phyloP scores from a whole-genome alignment of 768 basidiomycete genomes.

The Russula griseocarnosa region DNA sequence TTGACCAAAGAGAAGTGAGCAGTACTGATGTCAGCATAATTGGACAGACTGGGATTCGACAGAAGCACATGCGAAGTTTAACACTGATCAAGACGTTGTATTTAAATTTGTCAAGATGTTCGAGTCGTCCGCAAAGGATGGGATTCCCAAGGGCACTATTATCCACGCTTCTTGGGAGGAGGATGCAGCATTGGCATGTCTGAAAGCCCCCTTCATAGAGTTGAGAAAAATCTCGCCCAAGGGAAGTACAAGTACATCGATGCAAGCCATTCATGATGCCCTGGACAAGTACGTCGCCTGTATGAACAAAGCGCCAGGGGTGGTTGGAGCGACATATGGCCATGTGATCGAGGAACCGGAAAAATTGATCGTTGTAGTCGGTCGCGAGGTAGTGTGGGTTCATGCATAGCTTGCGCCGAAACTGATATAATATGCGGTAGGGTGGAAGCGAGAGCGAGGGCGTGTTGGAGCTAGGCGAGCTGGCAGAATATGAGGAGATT shows the following conservation, averaged over 20 bases:
- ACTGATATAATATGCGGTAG: neutral
- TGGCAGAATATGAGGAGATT: neutral
- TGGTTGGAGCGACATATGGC: slow-evolving; percentile 11
- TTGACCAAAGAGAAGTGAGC: neutral
- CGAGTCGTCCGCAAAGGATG: slow-evolving; percentile 8
- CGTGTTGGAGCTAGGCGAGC: neutral
- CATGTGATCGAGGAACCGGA: slow-evolving; percentile 11
- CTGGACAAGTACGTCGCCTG: slow-evolving; percentile 11
- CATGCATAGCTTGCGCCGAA: neutral
- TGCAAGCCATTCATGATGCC: neutral
- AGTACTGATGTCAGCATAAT: neutral
- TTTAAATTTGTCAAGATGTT: slow-evolving; percentile 8
- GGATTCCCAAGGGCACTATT: slow-evolving; percentile 3
- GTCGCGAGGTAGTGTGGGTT: slow-evolving; percentile 8
- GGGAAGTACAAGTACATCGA: neutral
- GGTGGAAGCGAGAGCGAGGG: neutral
- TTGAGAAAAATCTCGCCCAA: slow-evolving; percentile 8
- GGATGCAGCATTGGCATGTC: slow-evolving; percentile 5
- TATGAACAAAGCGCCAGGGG: neutral
- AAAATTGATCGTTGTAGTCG: slow-evolving; percentile 1
- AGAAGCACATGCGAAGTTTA: slow-evolving; percentile 8
- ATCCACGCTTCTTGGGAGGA: slow-evolving; percentile 10
- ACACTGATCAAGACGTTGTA: neutral
- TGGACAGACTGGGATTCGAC: slow-evolving; percentile 13
- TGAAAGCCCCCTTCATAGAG: slow-evolving; percentile 12